Percentiles rank a stretch among this genome's conserved stretches.
Evolutionary conservation across 371 early-diverging fungal genomes (phyloP).

Genomic region (Apophysomyces variabilis): DNA sequence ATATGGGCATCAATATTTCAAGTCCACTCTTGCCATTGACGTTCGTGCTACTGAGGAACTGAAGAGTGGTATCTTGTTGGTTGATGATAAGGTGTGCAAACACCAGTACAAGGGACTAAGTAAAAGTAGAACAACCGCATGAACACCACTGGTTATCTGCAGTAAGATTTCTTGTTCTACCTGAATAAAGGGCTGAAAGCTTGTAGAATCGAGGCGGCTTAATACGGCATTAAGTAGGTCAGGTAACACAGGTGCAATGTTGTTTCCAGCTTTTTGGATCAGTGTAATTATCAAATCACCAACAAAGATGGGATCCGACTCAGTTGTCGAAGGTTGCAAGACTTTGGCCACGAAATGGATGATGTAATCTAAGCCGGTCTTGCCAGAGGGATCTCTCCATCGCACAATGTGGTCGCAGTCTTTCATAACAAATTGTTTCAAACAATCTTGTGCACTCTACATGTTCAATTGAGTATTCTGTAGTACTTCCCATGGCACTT

Average conservation of each 20-base stretch:
- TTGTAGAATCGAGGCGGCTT: slow-evolving; percentile 68
- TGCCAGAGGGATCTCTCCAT: slow-evolving; percentile 70
- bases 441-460: slow-evolving; percentile 67
- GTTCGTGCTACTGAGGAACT: slow-evolving; percentile 62
- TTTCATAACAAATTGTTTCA: slow-evolving; percentile 66
- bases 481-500: too few species aligned
- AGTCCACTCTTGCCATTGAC: slow-evolving; percentile 66
- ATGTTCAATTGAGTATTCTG: not conserved
- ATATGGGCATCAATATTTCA: slow-evolving; percentile 69
- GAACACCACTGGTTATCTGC: not conserved
- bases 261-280: slow-evolving; percentile 78
- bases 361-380: slow-evolving; percentile 77
- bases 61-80: slow-evolving; percentile 71
- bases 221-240: slow-evolving; percentile 81
- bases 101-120: slow-evolving; percentile 81
- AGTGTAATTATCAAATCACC: slow-evolving; percentile 86
- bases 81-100: slow-evolving; percentile 83
- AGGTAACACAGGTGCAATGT: slow-evolving; percentile 72
- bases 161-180: slow-evolving; percentile 28
- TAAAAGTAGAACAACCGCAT: not conserved
- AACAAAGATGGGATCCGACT: slow-evolving; percentile 86
- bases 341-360: slow-evolving; percentile 81
- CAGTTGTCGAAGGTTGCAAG: slow-evolving; percentile 73
- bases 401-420: slow-evolving; percentile 66
- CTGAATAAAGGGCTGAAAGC: slow-evolving; percentile 79